These are phyloP conservation scores for Emydomyces testavorans DNA, from an alignment of 2,329 filamentous ascomycete species.

Conservation along the genomic window DNA sequence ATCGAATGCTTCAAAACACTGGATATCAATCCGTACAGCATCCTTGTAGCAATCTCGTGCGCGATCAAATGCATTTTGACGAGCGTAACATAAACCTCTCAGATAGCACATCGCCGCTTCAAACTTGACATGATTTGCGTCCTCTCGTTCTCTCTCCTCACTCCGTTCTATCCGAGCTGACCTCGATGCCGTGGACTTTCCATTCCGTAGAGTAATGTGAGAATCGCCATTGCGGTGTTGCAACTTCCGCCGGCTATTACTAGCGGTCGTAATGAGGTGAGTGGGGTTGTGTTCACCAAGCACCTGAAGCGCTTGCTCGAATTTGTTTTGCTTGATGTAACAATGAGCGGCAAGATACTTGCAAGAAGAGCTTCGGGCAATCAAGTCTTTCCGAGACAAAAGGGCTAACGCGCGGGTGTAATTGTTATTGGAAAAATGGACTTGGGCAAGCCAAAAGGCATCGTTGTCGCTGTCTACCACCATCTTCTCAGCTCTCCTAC, in stretches of 20 bases:
- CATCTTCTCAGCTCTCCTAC: neutral
- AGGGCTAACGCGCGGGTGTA: conserved; percentile 84
- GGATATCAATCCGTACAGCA: conserved; percentile 89
- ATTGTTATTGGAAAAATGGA: conserved; percentile 91
- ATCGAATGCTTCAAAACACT: conserved; percentile 96
- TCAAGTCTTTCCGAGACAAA: conserved; percentile 70
- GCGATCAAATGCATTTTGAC: conserved; percentile 92
- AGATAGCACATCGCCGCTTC: conserved; percentile 97
- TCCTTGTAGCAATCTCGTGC: conserved; percentile 99
- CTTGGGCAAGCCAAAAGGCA: conserved; percentile 95
- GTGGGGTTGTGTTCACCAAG: conserved; percentile 91
- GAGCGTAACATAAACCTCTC: conserved; percentile 84
- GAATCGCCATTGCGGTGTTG: conserved; percentile 50
- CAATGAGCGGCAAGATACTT: conserved; percentile 90
- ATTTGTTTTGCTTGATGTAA: conserved; percentile 81
- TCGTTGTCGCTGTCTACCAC: conserved; percentile 77
- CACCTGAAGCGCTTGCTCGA: conserved; percentile 73
- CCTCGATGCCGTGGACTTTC: conserved; percentile 37
- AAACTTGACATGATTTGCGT: conserved; percentile 65
- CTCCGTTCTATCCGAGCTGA: conserved; percentile 44
- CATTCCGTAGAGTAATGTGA: conserved; percentile 40
- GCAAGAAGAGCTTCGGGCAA: conserved; percentile 70
- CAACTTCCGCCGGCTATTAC: conserved; percentile 56
- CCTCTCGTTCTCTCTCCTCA: conserved; percentile 55
- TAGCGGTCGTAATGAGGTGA: conserved; percentile 62